A percentile compares a stretch with the other conserved stretches of the same genome.
phyloP scores from a whole-genome alignment of 352 stramenopile genomes.

The Paralagenidium karlingii region DNA sequence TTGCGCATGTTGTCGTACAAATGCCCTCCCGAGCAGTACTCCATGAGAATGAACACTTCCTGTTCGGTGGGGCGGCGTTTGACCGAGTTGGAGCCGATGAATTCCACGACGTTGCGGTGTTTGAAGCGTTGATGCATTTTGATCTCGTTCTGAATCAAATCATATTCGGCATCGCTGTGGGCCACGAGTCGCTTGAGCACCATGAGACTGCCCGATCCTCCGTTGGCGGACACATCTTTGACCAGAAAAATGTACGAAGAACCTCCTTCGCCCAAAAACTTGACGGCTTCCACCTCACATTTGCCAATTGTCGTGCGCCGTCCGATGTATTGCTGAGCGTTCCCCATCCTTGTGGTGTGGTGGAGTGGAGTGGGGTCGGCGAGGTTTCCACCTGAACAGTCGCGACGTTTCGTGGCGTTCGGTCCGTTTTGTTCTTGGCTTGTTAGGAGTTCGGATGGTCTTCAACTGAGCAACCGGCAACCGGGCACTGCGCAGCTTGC shows the following conservation, averaged over 20 bases:
- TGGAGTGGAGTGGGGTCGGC: no score
- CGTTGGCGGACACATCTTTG: slow-evolving; percentile 26
- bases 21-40: slow-evolving; percentile 91
- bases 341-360: slow-evolving; percentile 7
- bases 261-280: slow-evolving; percentile 65
- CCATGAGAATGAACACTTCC: slow-evolving; percentile 94
- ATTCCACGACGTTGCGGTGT: slow-evolving; percentile 37
- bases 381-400: no score
- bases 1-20: slow-evolving; percentile 89
- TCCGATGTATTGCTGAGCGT: slow-evolving; percentile 64
- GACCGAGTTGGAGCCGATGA: slow-evolving; percentile 33
- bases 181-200: slow-evolving; percentile 67
- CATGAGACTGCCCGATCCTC: slow-evolving; percentile 13
- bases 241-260: slow-evolving; percentile 79
- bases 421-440: no score
- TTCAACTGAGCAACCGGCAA: no score
- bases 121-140: slow-evolving; percentile 58
- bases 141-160: slow-evolving; percentile 55
- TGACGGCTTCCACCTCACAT: slow-evolving; percentile 51
- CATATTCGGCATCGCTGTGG: slow-evolving; percentile 45
- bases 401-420: no score
- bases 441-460: no score
- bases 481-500: no score
- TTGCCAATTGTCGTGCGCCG: slow-evolving; percentile 44
- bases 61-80: slow-evolving; percentile 20